Base-by-base conservation (phyloP, 768 basidiomycete genomes). In the Termitomyces sp. region DNA sequence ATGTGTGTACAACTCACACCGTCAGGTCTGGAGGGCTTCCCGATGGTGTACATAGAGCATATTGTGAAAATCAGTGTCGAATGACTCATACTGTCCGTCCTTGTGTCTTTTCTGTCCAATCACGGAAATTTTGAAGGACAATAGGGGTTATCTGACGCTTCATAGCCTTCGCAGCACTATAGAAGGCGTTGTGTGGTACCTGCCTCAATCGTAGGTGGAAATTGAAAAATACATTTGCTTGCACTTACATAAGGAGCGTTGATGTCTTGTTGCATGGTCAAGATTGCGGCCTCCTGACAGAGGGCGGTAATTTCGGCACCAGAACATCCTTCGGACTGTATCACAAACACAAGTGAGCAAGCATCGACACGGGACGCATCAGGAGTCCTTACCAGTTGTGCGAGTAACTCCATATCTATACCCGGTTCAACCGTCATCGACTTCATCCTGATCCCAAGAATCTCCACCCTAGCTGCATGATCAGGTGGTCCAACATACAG, bases 401-500 rank as follows among this genome's bases (percentile, higher is more conserved):
- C 94, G 44, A 98, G 81, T 56, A 80, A 76, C 2, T 75, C 70
- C 16, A 94, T 62, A 62, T 95, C 81, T 2, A 95, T 75, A 13
- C 79, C 82, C 0, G 83, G 79, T 48, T 87, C 89, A 2, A 96
- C 81, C 14, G 86, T 84, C 97, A 99, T 98, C 56, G 80, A 84
- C 35, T 69, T 75, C 57, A 87, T 84, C 43, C 88, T 81, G 63
- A 98, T 93, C 49, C 74, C 77, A 59, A 98, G 78, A 57, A 98
- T 98, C 56, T 98, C 95, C 62, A 85, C 82, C 12, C 97, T 77
- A 1, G 89, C 92, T 20, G 74, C 69, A 44, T 83, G 74, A 70
- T 97, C 91, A 1, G 97, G 97, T 12, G 93, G 94, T 0, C 95
- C 94, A 52, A 99, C 92, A 71, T 93, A 98, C 6, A 99, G 73